Percentiles rank a stretch among this genome's conserved stretches.
These are phyloP conservation scores for Macrocybe gigantea DNA, from an alignment of 768 basidiomycete genomes.

Conservation along the genomic window DNA sequence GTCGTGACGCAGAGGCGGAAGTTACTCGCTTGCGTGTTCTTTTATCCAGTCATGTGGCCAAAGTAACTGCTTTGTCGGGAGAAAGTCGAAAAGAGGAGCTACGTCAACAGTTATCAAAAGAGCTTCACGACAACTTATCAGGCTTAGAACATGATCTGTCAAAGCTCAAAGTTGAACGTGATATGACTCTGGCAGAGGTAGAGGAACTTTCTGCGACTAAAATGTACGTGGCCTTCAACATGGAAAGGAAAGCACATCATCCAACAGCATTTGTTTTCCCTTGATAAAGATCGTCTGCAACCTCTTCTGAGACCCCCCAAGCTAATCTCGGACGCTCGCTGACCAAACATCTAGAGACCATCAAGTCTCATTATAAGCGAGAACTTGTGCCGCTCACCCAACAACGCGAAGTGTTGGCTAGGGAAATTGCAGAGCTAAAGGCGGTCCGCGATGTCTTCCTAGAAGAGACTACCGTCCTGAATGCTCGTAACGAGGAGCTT, in stretches of 20 bases:
- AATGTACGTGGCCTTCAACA: constrained; percentile 40
- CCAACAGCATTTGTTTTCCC: constrained; percentile 3
- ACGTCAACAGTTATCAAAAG: constrained; percentile 72
- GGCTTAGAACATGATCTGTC: constrained; percentile 83
- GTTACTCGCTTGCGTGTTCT: constrained; percentile 80
- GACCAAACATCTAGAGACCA: constrained; percentile 76
- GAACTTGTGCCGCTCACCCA: constrained; percentile 82
- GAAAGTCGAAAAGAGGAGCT: constrained; percentile 75
- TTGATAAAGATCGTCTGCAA: constrained; percentile 16
- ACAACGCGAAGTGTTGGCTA: constrained; percentile 69
- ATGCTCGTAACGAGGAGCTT: constrained; percentile 88
- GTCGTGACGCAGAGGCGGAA: constrained; percentile 90
- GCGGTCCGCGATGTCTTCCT: constrained; percentile 81
- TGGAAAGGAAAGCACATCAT: neutral
- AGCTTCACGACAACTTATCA: constrained; percentile 69
- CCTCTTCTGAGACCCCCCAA: constrained; percentile 30
- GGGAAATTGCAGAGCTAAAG: constrained; percentile 85
- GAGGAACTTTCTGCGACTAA: constrained; percentile 80
- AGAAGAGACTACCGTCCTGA: constrained; percentile 88
- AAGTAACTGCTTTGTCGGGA: constrained; percentile 78
- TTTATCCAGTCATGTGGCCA: constrained; percentile 84
- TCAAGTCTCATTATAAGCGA: constrained; percentile 83
- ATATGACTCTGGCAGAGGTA: constrained; percentile 88
- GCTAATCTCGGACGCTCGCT: constrained; percentile 61
- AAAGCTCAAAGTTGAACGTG: constrained; percentile 82